phyloP scores from a whole-genome alignment of 257 asterid species.

The Verbascum thapsus region DNA sequence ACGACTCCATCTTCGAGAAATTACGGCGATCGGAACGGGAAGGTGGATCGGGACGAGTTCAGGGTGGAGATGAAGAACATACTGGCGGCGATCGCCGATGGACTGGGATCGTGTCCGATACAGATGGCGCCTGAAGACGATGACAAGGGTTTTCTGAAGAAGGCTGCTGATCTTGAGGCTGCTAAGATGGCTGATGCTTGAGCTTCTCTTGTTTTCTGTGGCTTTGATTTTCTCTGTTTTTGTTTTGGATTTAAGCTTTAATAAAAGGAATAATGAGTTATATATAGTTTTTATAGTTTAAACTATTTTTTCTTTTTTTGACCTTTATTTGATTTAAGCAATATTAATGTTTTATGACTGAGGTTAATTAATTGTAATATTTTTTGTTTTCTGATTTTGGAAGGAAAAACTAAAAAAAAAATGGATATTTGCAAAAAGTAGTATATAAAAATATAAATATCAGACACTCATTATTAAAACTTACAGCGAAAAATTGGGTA shows the following conservation, averaged over 20 bases:
- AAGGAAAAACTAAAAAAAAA: no score
- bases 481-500: no score
- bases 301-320: no score
- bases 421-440: no score
- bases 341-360: no score
- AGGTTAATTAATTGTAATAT: no score
- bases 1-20: constrained; percentile 74
- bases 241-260: neutral
- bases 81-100: constrained; percentile 82
- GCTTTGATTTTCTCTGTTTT: neutral
- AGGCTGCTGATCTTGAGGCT: constrained; percentile 90
- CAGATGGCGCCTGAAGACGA: constrained; percentile 92
- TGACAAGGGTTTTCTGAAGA: constrained; percentile 57
- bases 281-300: no score
- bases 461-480: no score
- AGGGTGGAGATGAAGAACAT: constrained; percentile 67
- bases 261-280: no score
- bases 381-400: no score
- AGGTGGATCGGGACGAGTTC: constrained; percentile 68
- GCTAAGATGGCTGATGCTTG: constrained; percentile 45
- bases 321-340: no score
- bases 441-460: no score
- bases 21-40: constrained; percentile 63
- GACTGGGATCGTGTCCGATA: constrained; percentile 75
- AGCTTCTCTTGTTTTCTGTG: neutral